Conservation (phyloP, 495 filamentous ascomycete species). For the Penicillium simplicissimum region DNA sequence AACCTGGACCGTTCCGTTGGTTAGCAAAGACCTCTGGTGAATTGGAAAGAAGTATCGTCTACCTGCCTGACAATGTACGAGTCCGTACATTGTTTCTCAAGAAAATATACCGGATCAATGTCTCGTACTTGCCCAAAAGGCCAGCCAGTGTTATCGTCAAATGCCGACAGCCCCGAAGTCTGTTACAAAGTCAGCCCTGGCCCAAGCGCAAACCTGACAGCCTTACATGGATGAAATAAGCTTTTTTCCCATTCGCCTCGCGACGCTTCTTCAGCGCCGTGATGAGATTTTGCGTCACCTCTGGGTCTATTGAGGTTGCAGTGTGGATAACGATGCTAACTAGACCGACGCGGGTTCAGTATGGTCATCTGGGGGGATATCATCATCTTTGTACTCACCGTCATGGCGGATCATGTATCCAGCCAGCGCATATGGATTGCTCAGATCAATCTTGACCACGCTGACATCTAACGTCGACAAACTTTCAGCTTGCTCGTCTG, state of each 20-base stretch:
- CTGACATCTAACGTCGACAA: constrained; percentile 1
- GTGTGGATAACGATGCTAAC: constrained; percentile 10
- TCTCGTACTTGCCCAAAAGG: constrained; percentile 10
- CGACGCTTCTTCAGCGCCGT: constrained; percentile 1
- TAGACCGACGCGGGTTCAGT: not conserved
- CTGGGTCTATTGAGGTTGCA: constrained; percentile 8
- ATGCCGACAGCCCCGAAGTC: not conserved
- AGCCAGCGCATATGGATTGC: constrained; percentile 3
- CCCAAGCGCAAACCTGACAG: not conserved
- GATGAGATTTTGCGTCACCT: constrained; percentile 4
- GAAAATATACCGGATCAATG: constrained; percentile 9
- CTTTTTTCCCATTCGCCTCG: constrained; percentile 7
- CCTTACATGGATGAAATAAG: constrained; percentile 6
- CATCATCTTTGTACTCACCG: not conserved
- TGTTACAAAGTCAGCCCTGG: not conserved
- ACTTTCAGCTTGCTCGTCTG: constrained; percentile 12
- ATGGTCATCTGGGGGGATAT: not conserved
- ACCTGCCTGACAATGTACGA: constrained; percentile 11
- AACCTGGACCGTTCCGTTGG: not conserved
- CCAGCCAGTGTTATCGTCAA: constrained; percentile 9
- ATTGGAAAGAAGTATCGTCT: not conserved
- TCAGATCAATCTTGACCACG: constrained; percentile 7
- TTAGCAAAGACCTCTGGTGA: not conserved
- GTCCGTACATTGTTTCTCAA: constrained; percentile 10
- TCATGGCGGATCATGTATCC: constrained; percentile 9